Evolutionary conservation across 495 filamentous ascomycete genomes (phyloP).

Genomic region (Hypoxylon fuscum): DNA sequence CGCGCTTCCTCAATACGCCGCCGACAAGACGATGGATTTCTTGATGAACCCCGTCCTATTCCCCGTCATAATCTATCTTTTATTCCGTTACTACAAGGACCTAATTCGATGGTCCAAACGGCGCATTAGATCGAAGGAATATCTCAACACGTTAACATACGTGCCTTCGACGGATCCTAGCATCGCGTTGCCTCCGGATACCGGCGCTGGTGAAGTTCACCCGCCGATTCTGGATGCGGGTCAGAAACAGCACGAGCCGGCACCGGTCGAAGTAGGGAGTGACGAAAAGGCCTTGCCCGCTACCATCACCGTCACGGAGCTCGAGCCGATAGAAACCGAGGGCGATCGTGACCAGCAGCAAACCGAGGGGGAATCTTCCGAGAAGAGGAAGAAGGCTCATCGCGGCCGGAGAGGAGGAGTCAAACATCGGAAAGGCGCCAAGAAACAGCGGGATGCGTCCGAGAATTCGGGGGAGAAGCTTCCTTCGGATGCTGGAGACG

Average conservation of each 20-base stretch:
- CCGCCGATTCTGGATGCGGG: constrained; percentile 2
- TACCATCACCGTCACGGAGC: constrained; percentile 34
- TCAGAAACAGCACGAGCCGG: constrained; percentile 11
- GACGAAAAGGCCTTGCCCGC: constrained; percentile 10
- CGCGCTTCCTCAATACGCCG: constrained; percentile 48
- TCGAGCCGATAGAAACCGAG: constrained; percentile 51
- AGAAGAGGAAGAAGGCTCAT: constrained; percentile 79
- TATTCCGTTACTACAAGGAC: constrained; percentile 49
- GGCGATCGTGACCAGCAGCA: constrained; percentile 47
- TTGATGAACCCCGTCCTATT: constrained; percentile 59
- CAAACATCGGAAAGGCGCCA: constrained; percentile 69
- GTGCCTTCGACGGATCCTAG: constrained; percentile 27
- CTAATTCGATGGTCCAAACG: constrained; percentile 36
- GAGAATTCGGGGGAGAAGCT: constrained; percentile 54
- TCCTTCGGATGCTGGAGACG: constrained; percentile 38
- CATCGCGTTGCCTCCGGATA: neutral
- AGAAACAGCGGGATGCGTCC: constrained; percentile 51
- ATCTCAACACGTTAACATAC: constrained; percentile 31
- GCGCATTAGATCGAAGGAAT: constrained; percentile 21
- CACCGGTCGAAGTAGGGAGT: neutral
- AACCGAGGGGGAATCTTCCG: constrained; percentile 39
- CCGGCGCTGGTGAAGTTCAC: constrained; percentile 2
- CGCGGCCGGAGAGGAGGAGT: constrained; percentile 85
- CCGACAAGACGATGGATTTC: constrained; percentile 51
- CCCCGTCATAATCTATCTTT: constrained; percentile 45